Evolutionary conservation across 2,329 filamentous ascomycete genomes (phyloP).

Genomic region (Fusarium cicatricum): DNA sequence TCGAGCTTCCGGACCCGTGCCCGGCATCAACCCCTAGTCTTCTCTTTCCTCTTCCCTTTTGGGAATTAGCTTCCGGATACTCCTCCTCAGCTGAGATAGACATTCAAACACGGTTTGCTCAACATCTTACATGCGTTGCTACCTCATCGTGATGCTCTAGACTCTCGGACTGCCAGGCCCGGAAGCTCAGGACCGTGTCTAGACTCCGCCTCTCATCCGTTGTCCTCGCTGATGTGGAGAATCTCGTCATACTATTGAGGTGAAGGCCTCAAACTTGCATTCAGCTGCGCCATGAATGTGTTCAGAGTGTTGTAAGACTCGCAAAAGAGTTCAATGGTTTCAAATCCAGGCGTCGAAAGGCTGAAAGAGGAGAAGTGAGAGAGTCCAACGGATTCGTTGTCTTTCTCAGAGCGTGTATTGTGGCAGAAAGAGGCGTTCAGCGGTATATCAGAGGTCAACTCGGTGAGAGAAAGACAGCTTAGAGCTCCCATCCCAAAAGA

Average conservation of each 20-base stretch:
- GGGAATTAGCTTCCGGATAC: no score
- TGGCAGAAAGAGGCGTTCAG: background rate
- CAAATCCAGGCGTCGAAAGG: background rate
- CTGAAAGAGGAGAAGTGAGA: background rate
- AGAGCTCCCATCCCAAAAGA: background rate
- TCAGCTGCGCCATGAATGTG: background rate
- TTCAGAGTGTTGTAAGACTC: background rate
- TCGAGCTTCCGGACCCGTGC: no score
- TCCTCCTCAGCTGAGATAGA: background rate
- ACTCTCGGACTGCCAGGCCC: background rate
- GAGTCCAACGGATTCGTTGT: background rate
- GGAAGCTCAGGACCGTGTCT: background rate
- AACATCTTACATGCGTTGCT: background rate
- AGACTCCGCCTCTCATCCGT: background rate
- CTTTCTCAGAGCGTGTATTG: background rate
- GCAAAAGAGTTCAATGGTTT: constrained; percentile 25
- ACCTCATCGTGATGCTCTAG: background rate
- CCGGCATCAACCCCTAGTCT: no score
- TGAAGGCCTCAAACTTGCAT: no score
- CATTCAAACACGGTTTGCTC: background rate
- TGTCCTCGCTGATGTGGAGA: background rate
- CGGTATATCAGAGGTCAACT: no score
- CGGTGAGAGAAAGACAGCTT: no score
- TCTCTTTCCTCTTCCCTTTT: no score
- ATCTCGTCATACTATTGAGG: background rate